phyloP scores from a whole-genome alignment of 164 flowering plant genomes.

The Brasenia schreberi region DNA sequence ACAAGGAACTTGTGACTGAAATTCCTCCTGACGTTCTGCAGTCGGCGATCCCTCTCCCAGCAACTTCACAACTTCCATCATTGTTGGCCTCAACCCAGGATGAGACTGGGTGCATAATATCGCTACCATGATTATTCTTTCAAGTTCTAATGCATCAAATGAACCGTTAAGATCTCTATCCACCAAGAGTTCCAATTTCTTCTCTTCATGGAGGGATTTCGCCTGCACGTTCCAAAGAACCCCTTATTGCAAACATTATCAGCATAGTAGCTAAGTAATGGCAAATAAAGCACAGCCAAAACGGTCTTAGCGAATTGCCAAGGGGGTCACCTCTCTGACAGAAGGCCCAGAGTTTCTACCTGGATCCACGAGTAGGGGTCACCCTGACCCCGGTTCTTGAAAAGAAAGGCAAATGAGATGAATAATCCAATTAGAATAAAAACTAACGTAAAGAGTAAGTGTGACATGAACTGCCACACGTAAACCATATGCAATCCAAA shows the following conservation, averaged over 20 bases:
- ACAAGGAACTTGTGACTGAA: slow-evolving; percentile 17
- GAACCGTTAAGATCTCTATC: slow-evolving; percentile 65
- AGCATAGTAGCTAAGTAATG: too few relatives aligned
- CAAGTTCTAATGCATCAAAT: slow-evolving; percentile 40
- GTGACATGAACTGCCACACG: too few relatives aligned
- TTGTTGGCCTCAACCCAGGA: slow-evolving; percentile 70
- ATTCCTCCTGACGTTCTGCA: slow-evolving; percentile 26
- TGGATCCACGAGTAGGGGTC: too few relatives aligned
- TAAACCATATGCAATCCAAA: too few relatives aligned
- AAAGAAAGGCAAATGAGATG: too few relatives aligned
- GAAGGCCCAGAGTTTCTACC: too few relatives aligned
- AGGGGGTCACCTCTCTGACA: too few relatives aligned
- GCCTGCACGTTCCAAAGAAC: slow-evolving; percentile 34
- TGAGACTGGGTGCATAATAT: slow-evolving; percentile 59
- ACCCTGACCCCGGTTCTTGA: too few relatives aligned
- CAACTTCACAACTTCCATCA: slow-evolving; percentile 67
- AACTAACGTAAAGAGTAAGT: too few relatives aligned
- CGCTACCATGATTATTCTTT: slow-evolving; percentile 49
- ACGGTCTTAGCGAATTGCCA: too few relatives aligned
- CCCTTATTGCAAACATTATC: not conserved
- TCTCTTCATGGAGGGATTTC: slow-evolving; percentile 46
- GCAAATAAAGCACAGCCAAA: too few relatives aligned
- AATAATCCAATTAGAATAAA: too few relatives aligned
- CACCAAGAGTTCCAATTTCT: slow-evolving; percentile 53
- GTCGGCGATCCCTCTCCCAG: slow-evolving; percentile 45